These are phyloP conservation scores for Suillus subluteus DNA, from an alignment of 768 basidiomycete genomes.

Conservation along the genomic window DNA sequence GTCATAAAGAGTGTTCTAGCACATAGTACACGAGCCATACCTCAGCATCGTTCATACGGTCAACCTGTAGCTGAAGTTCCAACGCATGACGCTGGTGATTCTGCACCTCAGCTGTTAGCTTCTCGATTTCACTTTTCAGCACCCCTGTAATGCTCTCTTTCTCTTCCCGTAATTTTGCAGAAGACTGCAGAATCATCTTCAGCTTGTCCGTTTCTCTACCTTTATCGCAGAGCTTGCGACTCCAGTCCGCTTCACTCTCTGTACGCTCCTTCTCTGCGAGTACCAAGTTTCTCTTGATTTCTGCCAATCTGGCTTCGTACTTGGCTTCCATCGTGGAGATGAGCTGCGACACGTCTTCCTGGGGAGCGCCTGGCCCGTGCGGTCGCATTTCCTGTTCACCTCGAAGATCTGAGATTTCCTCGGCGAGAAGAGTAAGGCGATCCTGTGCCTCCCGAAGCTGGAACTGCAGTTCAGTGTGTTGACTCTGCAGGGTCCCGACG, in stretches of 20 bases:
- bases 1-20: slow-evolving; percentile 16
- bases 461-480: slow-evolving; percentile 84
- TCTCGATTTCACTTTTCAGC: slow-evolving; percentile 59
- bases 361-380: slow-evolving; percentile 46
- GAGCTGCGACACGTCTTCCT: slow-evolving; percentile 72
- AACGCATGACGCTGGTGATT: slow-evolving; percentile 53
- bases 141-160: slow-evolving; percentile 54
- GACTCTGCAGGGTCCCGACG: slow-evolving; percentile 73
- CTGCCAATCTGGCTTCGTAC: slow-evolving; percentile 76
- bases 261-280: slow-evolving; percentile 80
- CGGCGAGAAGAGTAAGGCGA: slow-evolving; percentile 67
- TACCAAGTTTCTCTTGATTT: slow-evolving; percentile 65
- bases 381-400: slow-evolving; percentile 55
- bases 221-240: slow-evolving; percentile 79
- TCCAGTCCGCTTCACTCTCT: slow-evolving; percentile 90
- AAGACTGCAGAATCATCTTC: slow-evolving; percentile 57
- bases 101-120: slow-evolving; percentile 50
- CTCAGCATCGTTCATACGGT: slow-evolving; percentile 60
- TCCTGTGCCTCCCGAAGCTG: slow-evolving; percentile 84
- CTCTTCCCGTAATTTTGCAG: slow-evolving; percentile 61
- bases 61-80: slow-evolving; percentile 56
- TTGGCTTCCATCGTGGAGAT: slow-evolving; percentile 75
- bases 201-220: slow-evolving; percentile 76
- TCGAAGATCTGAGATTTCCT: slow-evolving; percentile 68
- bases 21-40: slow-evolving; percentile 41